Base-by-base conservation (phyloP, 164 flowering plant genomes). In the Vitis rotundifolia region DNA sequence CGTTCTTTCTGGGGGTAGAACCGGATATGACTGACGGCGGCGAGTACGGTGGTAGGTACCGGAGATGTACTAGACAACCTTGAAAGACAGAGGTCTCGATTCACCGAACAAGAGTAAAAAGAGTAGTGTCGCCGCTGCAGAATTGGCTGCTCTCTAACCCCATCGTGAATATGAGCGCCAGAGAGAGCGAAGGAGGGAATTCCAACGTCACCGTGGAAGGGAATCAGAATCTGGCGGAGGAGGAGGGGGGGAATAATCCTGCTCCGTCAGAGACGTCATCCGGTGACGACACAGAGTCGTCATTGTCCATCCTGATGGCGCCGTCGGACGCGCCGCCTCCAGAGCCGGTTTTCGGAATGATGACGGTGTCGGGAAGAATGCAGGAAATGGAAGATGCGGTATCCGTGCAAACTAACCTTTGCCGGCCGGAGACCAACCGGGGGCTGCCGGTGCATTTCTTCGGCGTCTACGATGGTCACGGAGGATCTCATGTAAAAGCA, bases 381-480 rank as follows among this genome's bases (percentile, higher is more conserved):
- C 71, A 81, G 8, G 79, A 77, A 15, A 88, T 86, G 91, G 91
- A 88, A 61, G 91, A 87, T 51, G 83, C 80, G 1, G 26, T 85
- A 0, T 12, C 77, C 3, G 76, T 74, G 15, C 64, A 51, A 47
- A 72, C 79, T 44, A 63, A 50, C 13, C 69, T 88, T 26, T 79
- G 80, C 75, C 51, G 49, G 50, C 81, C 82, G 69, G 80, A 60
- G 29, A 58, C 71, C 1, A 22, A 54, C 22, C 50, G 68, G 1
- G 47, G 75, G 51, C 63, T 37, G 51, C 75, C 84, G 31, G 31
- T 84, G 44, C 89, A 88, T 70, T 86, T 84, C 79, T 84, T 86
- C 70, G 89, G 70, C 29, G 91, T 88, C 6, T 88, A 60, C 62
- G 89, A 88, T 56, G 91, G 91, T 6, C 91, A 88, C 57, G 91